These are phyloP conservation scores for Corrigiola litoralis DNA, from an alignment of 179 eudicot species.

Conservation along the genomic window DNA sequence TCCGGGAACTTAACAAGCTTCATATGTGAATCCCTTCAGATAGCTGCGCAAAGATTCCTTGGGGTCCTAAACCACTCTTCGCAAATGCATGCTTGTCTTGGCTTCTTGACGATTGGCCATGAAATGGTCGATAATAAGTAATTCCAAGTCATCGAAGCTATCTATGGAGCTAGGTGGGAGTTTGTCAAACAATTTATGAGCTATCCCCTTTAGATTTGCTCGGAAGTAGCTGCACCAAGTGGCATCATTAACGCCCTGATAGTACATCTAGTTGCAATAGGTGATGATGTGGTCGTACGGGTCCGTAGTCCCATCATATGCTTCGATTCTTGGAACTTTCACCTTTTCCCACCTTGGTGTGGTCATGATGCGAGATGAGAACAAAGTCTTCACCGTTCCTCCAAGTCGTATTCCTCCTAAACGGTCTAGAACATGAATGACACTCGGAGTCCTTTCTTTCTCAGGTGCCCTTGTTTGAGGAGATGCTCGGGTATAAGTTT, in stretches of 20 bases:
- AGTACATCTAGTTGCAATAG: background rate
- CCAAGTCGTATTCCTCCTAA: no score
- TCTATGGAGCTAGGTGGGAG: background rate
- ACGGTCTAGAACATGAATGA: no score
- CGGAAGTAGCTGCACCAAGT: background rate
- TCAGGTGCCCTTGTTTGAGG: no score
- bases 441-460: no score
- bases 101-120: background rate
- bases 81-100: background rate
- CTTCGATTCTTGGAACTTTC: background rate
- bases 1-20: background rate
- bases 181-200: background rate
- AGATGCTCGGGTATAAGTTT: no score
- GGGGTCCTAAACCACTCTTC: background rate
- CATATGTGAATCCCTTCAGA: background rate
- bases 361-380: background rate
- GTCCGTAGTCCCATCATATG: background rate
- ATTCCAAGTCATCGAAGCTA: background rate
- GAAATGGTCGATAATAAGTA: background rate
- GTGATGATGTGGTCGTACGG: background rate
- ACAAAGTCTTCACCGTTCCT: no score
- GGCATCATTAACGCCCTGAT: background rate
- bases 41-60: background rate
- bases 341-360: background rate
- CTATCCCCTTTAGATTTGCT: background rate